Evolutionary conservation across 2,329 filamentous ascomycete species (phyloP), one percentile per base, ranked within the genome.

Genomic region (Aspergillus ustus): DNA sequence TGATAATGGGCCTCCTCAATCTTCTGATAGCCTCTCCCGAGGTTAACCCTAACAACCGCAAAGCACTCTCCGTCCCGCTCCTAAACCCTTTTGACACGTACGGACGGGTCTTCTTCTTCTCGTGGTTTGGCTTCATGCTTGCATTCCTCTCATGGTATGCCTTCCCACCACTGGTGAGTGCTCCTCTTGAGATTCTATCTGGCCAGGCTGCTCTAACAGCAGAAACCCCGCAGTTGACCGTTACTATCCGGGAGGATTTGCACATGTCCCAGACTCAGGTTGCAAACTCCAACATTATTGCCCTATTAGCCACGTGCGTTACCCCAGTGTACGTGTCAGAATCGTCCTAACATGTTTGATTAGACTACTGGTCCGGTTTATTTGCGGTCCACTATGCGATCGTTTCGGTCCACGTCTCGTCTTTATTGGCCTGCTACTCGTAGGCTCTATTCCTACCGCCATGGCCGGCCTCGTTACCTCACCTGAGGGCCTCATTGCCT

Each of bases 91-190:
- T 93, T 69, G 85, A 96, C 75, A 81, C 88, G 69, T 93, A 97
- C 81, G 93, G 92, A 43, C 85, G 92, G 7, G 92, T 95, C 0
- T 96, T 96, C 78, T 92, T 93, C 82, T 96, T 96, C 80, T 91
- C 90, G 1, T 95, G 91, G 88, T 84, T 93, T 52, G 91, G 91
- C 2, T 95, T 95, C 77, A 88, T 95, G 84, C 85, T 94, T 57
- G 90, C 91, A 7, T 97, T 96, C 78, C 91, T 92, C 84, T 93
- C 91, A 11, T 97, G 85, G 85, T 96, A 96, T 81, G 91, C 93
- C 1, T 97, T 96, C 77, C 91, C 93, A 66, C 93, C 93, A 68
- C 81, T 95, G 73, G 88, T 92, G 83, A 79, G 84, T 76, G 29
- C 55, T 19, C 34, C 25, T 19, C n/a, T 15, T 7, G 15, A 7